Evolutionary conservation across 495 filamentous ascomycete genomes (phyloP), one percentile per base, ranked within the genome.

Genomic region (Talaromyces thailandensis): DNA sequence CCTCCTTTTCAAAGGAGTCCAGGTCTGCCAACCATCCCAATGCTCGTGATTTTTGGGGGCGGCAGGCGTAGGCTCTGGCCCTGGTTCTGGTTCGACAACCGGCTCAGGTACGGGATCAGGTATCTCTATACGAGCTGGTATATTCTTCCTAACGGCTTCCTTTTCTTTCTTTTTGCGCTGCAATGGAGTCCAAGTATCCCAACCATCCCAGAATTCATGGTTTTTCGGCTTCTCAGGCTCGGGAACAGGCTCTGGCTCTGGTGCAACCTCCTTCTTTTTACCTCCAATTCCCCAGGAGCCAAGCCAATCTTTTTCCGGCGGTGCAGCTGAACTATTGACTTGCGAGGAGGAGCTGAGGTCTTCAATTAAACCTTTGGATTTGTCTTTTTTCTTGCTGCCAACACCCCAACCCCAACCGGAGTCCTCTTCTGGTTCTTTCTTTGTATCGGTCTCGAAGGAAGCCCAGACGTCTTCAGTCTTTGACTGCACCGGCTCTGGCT

Each of bases 391-490:
- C 48, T 52, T 61, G 37, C 21, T 24, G 14, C 14, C 40, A n/a
- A 52, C 29, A 21, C 43, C 28, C 59, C 59, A 61, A n/a, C 59
- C 28, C 59, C 59, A 61, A 29, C 59, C 50, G 37, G 68, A 66
- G n/a, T 67, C 70, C 26, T 66, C 64, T 37, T 72, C 73, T 28
- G 64, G 65, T 12, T 70, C 50, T 52, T 79, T 77, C 56, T 76
- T 77, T 31, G 75, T 68, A 1, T 60, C 58, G 16, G 65, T 64
- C 9, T 62, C 66, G 35, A 59, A 59, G 3, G 66, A 23, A 45
- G 57, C 21, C 57, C 57, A 59, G 21, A 28, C 35, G 28, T 59
- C 57, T 14, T 63, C 61, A 24, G 21, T 26, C 37, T 59, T 59
- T 14, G 31, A 25, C 35, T 48, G 57, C 25, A 16, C 60, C 56